Conservation (phyloP, 768 basidiomycete genomes). For the Albatrellus ellisii region DNA sequence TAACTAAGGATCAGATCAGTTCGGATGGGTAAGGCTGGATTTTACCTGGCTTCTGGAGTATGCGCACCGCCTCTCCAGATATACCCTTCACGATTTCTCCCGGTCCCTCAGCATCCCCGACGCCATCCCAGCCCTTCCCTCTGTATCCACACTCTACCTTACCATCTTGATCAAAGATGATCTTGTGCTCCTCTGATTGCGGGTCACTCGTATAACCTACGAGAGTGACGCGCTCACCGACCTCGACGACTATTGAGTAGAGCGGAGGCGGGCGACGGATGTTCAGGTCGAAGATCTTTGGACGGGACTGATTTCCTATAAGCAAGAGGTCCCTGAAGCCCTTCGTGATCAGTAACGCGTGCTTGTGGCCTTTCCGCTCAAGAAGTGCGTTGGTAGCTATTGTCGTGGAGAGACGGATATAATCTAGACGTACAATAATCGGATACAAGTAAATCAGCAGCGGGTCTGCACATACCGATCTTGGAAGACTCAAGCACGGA, state of each 20-base stretch:
- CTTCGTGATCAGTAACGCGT: conserved; percentile 82
- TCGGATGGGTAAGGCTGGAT: conserved; percentile 1
- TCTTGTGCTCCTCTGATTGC: conserved; percentile 55
- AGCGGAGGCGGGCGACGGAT: conserved; percentile 68
- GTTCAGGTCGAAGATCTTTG: conserved; percentile 89
- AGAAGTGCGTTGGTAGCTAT: conserved; percentile 94
- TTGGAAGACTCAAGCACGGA: conserved; percentile 59
- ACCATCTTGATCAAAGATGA: conserved; percentile 66
- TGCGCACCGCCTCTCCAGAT: conserved; percentile 82
- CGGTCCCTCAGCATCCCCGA: conserved; percentile 60
- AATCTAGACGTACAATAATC: conserved; percentile 37
- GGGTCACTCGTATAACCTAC: conserved; percentile 92
- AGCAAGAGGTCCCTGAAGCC: conserved; percentile 87
- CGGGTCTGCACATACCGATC: conserved; percentile 41
- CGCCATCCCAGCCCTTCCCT: conserved; percentile 67
- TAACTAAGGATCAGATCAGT: conserved; percentile 4
- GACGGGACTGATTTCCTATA: conserved; percentile 92
- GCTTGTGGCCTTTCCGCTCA: conserved; percentile 87
- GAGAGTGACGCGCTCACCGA: conserved; percentile 89
- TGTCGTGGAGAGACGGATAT: conserved; percentile 85
- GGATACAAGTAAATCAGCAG: background rate
- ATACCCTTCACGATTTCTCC: conserved; percentile 72
- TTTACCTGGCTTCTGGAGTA: conserved; percentile 61
- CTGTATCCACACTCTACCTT: conserved; percentile 53
- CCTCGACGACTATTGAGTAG: conserved; percentile 62